phyloP scores from a whole-genome alignment of 2,329 filamentous ascomycete genomes.

The Ophiosphaerella korrae region DNA sequence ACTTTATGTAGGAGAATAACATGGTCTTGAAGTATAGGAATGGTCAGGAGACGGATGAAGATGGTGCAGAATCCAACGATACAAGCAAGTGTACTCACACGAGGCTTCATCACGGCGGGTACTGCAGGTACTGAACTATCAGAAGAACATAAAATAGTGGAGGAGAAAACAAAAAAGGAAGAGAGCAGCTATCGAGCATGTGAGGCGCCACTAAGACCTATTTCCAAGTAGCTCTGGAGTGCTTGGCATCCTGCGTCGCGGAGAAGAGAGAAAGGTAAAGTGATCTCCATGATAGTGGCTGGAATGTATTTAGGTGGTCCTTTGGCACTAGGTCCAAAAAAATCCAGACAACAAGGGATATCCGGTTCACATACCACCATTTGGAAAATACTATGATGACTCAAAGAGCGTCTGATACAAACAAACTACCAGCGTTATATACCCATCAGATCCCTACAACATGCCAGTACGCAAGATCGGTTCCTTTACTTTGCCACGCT shows the following conservation, averaged over 20 bases:
- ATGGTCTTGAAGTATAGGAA: constrained; percentile 58
- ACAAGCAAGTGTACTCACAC: constrained; percentile 25
- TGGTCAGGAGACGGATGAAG: constrained; percentile 54
- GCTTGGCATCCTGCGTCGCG: no score
- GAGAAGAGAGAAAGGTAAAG: no score
- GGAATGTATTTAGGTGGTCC: no score
- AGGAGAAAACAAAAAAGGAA: not conserved
- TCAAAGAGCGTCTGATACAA: constrained; percentile 18
- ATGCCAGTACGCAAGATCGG: constrained; percentile 11
- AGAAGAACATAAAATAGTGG: not conserved
- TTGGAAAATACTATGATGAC: constrained; percentile 22
- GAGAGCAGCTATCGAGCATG: not conserved
- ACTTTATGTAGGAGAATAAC: constrained; percentile 62
- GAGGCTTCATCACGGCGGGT: constrained; percentile 23
- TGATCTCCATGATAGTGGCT: no score
- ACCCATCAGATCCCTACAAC: constrained; percentile 20
- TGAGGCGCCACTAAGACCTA: not conserved
- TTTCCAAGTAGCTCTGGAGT: no score
- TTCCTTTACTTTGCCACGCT: constrained; percentile 14
- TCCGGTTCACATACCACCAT: constrained; percentile 22
- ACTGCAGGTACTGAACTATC: constrained; percentile 21
- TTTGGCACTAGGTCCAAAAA: constrained; percentile 3
- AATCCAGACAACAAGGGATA: constrained; percentile 16
- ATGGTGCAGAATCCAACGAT: constrained; percentile 45
- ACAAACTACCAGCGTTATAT: constrained; percentile 19